Evolutionary conservation across 2,329 filamentous ascomycete species (phyloP).

Genomic region (Ascochyta koolunga): DNA sequence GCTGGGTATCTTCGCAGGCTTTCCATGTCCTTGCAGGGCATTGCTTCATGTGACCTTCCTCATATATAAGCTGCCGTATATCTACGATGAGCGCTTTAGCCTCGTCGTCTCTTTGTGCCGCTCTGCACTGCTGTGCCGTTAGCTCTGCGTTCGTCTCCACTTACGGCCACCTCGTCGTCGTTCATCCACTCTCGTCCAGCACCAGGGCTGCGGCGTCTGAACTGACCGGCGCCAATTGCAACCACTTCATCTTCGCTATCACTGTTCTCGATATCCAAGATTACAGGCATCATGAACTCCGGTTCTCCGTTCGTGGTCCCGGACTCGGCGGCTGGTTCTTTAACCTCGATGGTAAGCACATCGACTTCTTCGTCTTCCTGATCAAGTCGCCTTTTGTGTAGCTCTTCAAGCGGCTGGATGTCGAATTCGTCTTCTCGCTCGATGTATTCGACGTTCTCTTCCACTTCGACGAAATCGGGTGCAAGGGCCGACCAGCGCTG

Average conservation of each 20-base stretch:
- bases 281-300: slow-evolving; percentile 87
- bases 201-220: slow-evolving; percentile 83
- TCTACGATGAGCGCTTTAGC: neutral
- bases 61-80: neutral
- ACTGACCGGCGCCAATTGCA: slow-evolving; percentile 75
- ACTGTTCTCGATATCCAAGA: slow-evolving; percentile 91
- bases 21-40: neutral
- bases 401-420: slow-evolving; percentile 92
- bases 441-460: slow-evolving; percentile 97
- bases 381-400: slow-evolving; percentile 88
- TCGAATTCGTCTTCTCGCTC: slow-evolving; percentile 98
- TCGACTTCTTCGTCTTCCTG: slow-evolving; percentile 94
- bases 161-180: slow-evolving; percentile 55
- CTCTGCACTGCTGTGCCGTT: slow-evolving; percentile 41
- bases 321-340: slow-evolving; percentile 59
- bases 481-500: slow-evolving; percentile 97
- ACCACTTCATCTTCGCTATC: slow-evolving; percentile 91
- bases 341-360: slow-evolving; percentile 75
- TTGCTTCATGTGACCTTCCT: neutral
- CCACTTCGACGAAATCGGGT: slow-evolving; percentile 95
- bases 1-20: too few relatives aligned
- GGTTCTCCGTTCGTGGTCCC: slow-evolving; percentile 50
- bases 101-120: slow-evolving; percentile 46
- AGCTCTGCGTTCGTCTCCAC: slow-evolving; percentile 45
- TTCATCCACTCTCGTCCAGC: slow-evolving; percentile 72